Base-by-base conservation (phyloP, 169 alveolate genomes). In the Plasmodium adleri region DNA sequence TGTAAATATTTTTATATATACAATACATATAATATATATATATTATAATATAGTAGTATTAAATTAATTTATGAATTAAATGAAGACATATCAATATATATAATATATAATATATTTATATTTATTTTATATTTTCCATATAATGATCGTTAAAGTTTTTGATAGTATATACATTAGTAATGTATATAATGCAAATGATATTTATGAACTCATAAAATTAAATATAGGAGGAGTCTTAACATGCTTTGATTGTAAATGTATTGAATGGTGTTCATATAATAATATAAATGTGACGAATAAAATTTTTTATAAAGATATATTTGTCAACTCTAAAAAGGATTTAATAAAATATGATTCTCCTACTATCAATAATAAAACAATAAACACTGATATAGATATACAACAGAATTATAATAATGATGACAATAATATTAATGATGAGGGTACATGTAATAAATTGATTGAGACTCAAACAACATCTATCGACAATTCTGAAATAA, bases 161-260 rank as follows among this genome's bases (percentile, higher is more conserved):
- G 90, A 80, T 71, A 58, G 67, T 17, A 80, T 80, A 67, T 80
- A 32, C 17, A 80, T 80, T 3, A 67, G 90, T 28, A 80, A 80
- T 62, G 85, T 80, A 22, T 80, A 80, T 39, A 43, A 80, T 68
- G 90, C 90, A 0, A 80, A 67, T 62, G 73, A 80, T 17, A 49
- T 80, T 10, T 80, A 80, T 32, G 49, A 54, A 10, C 39, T 80
- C 24, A 67, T 80, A 7, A 80, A 67, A n/a, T 50, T 80, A 26
- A 80, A 80, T 66, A 80, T 80, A 3, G 90, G 90, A 26, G 90
- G 85, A 13, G 90, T 80, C 7, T 20, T 80, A 32, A 80, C 90
- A 10, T 80, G 90, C 43, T 80, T 80, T 26, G 64, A 52, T 0
- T 80, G 83, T 72, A 80, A 28, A 28, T 58, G 83, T 28, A 80